These are phyloP conservation scores for Trichoderma brevicompactum DNA, from an alignment of 2,329 filamentous ascomycete species.

Conservation along the genomic window DNA sequence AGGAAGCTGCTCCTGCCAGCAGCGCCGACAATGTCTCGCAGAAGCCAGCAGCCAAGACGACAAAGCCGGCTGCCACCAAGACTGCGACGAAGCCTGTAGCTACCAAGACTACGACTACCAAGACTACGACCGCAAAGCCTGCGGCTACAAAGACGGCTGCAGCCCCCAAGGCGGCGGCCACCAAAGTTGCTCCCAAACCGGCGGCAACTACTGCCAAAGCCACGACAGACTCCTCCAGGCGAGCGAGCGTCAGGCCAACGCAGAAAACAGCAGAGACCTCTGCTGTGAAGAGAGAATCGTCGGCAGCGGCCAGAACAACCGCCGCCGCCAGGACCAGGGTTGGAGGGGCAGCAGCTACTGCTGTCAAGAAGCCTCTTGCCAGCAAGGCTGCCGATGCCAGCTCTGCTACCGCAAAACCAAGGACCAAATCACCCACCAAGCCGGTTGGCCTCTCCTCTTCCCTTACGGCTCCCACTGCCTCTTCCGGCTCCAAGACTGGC, in stretches of 20 bases:
- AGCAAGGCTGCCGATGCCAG: constrained; percentile 47
- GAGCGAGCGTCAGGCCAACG: constrained; percentile 38
- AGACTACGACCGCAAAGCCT: constrained; percentile 18
- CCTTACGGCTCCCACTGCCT: constrained; percentile 70
- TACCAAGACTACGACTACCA: constrained; percentile 7
- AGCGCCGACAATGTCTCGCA: neutral
- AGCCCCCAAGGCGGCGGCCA: constrained; percentile 22
- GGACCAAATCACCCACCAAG: constrained; percentile 68
- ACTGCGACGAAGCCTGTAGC: constrained; percentile 1
- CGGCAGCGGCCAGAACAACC: constrained; percentile 37
- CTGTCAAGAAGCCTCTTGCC: constrained; percentile 50
- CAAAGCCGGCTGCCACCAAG: constrained; percentile 15
- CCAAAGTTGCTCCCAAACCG: constrained; percentile 34
- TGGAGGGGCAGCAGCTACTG: constrained; percentile 43
- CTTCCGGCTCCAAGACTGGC: constrained; percentile 64
- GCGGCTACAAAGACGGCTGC: constrained; percentile 34
- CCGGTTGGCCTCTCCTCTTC: constrained; percentile 65
- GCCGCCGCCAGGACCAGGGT: constrained; percentile 32
- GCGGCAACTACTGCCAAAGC: constrained; percentile 35
- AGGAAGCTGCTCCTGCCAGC: constrained; percentile 1
- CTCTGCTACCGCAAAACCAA: constrained; percentile 59
- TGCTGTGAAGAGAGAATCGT: constrained; percentile 43
- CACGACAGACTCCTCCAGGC: constrained; percentile 35
- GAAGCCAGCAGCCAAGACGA: constrained; percentile 4
- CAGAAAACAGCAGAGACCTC: constrained; percentile 36